Percentiles rank a stretch among this genome's conserved stretches.
phyloP scores from a whole-genome alignment of 352 stramenopile species.

The Phytophthora idaei region DNA sequence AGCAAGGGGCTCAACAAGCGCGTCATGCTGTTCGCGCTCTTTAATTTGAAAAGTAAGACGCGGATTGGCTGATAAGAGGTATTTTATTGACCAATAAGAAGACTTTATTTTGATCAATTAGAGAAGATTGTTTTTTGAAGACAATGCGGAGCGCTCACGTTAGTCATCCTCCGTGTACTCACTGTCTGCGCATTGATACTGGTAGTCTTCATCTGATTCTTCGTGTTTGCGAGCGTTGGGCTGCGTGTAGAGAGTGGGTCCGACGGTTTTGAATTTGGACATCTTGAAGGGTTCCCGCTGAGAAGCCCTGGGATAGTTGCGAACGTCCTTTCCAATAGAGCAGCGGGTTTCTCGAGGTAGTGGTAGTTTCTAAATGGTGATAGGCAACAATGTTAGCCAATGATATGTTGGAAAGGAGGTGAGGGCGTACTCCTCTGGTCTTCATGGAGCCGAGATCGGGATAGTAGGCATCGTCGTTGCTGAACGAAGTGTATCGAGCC shows the following conservation, averaged over 20 bases:
- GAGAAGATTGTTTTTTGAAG: not conserved
- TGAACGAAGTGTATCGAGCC: conserved; percentile 69
- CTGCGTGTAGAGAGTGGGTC: conserved; percentile 69
- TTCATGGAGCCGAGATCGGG: conserved; percentile 82
- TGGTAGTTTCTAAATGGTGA: conserved; percentile 60
- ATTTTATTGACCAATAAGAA: not conserved
- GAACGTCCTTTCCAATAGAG: conserved; percentile 72
- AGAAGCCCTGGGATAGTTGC: conserved; percentile 41
- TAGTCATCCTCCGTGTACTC: conserved; percentile 1
- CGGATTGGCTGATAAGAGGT: conserved; percentile 21
- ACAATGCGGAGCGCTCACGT: not conserved
- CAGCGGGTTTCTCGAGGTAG: conserved; percentile 73
- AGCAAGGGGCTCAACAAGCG: conserved; percentile 11
- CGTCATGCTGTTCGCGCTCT: conserved; percentile 10
- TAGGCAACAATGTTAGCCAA: not conserved
- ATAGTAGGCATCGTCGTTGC: conserved; percentile 71
- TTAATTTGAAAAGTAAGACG: conserved; percentile 3
- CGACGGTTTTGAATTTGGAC: conserved; percentile 87
- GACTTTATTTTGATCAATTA: conserved; percentile 18
- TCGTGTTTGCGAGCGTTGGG: conserved; percentile 29
- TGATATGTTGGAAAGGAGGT: not conserved
- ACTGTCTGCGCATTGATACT: not conserved
- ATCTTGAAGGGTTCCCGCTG: conserved; percentile 80
- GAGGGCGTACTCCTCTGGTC: conserved; percentile 69
- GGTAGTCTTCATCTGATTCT: conserved; percentile 5